Percentiles rank a stretch among this genome's conserved stretches.
phyloP scores from a whole-genome alignment of 2,329 filamentous ascomycete genomes.

The Coniochaeta hoffmannii region DNA sequence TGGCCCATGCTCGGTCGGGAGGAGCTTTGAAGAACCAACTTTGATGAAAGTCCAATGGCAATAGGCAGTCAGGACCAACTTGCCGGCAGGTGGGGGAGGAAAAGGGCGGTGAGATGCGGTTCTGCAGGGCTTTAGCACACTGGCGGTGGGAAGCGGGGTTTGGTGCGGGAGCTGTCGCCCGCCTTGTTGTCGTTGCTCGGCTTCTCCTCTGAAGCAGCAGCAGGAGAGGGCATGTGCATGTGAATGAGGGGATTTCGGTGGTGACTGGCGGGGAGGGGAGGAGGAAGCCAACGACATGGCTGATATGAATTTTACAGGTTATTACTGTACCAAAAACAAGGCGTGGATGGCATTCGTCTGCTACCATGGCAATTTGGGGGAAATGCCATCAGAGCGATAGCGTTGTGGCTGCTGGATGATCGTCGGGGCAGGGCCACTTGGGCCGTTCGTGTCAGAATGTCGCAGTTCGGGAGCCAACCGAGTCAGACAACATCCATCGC shows the following conservation, averaged over 20 bases:
- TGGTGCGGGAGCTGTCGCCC: neutral
- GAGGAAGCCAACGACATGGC: too few relatives aligned
- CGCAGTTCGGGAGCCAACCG: neutral
- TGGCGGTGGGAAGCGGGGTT: neutral
- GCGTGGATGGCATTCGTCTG: neutral
- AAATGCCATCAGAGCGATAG: neutral
- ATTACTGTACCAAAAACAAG: too few relatives aligned
- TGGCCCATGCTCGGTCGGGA: neutral
- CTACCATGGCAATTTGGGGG: neutral
- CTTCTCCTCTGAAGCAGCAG: too few relatives aligned
- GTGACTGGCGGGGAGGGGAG: neutral
- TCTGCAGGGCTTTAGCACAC: neutral
- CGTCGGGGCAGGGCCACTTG: neutral
- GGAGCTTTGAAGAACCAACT: neutral
- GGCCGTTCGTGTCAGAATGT: neutral
- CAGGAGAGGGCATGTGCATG: neutral
- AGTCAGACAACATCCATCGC: too few relatives aligned
- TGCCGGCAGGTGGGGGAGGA: neutral
- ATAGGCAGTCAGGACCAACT: neutral
- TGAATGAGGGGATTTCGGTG: neutral
- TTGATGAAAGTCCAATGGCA: neutral
- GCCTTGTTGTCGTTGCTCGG: constrained; percentile 3
- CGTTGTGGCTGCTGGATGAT: neutral
- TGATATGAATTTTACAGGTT: too few relatives aligned
- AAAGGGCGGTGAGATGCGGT: neutral